Evolutionary conservation across 768 basidiomycete genomes (phyloP).

Genomic region (Pisolithus tinctorius): DNA sequence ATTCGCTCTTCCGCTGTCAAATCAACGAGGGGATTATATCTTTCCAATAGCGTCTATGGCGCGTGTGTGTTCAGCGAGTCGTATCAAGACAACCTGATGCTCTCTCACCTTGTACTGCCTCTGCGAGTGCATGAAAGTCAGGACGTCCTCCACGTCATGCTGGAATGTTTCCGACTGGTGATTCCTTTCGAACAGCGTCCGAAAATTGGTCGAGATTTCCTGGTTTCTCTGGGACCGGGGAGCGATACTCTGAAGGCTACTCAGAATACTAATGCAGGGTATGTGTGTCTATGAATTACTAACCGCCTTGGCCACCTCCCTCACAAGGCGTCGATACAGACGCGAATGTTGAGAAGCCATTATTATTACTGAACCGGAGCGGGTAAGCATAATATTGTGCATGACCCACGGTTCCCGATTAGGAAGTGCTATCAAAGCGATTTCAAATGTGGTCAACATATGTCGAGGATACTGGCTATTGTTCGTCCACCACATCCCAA

Average conservation of each 20-base stretch:
- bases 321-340: conserved; percentile 25
- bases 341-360: conserved; percentile 14
- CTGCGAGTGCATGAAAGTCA: conserved; percentile 67
- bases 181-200: conserved; percentile 43
- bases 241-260: conserved; percentile 28
- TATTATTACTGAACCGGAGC: conserved; percentile 3
- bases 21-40: conserved; percentile 83
- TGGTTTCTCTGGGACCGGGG: conserved; percentile 33
- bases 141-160: conserved; percentile 50
- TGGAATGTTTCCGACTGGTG: conserved; percentile 26
- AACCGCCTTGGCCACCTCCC: conserved; percentile 25
- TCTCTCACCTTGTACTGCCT: conserved; percentile 64
- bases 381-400: background rate
- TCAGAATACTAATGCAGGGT: background rate
- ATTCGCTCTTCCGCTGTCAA: conserved; percentile 76
- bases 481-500: conserved; percentile 9
- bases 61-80: background rate
- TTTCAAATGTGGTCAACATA: background rate
- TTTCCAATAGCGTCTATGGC: conserved; percentile 63
- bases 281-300: background rate
- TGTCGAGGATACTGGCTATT: conserved; percentile 7
- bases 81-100: background rate
- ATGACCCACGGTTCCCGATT: background rate
- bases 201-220: conserved; percentile 44
- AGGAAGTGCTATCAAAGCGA: conserved; percentile 7